Base-by-base conservation (phyloP, 2,329 filamentous ascomycete genomes). In the Epichloe brachyelytri region DNA sequence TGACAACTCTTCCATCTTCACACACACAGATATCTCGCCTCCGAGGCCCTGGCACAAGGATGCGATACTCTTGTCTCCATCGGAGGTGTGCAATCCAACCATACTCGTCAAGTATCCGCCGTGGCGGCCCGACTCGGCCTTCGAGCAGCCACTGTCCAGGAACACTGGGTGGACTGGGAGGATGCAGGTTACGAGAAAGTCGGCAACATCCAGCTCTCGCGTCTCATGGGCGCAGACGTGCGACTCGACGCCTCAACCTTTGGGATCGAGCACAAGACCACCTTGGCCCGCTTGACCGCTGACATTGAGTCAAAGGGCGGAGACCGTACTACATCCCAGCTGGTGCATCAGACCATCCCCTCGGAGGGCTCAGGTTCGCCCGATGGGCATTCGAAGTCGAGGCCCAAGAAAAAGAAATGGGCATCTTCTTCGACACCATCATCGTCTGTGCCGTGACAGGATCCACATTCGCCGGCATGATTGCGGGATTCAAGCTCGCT, bases 321-420 rank as follows among this genome's bases (percentile, higher is more conserved):
- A 81, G 77, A 62, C 80, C 83, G 0, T 88, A 86, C 61, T 84
- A 83, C 60, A 85, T 87, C 56, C 84, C 84, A 4, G 82, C 83
- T 0, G 83, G 83, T 0, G 83, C 83, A 1, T 83, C 79, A 0
- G 82, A 86, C 62, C 83, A 87, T 61, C 80, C 80, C 0, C 71
- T 86, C 0, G 83, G 84, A 3, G 84, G 83, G 0, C 63, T 87
- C 15, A 83, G 84, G 0, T 87, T 86, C 58, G 82, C 82, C 7
- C 71, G 82, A 2, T 87, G 83, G 79, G 82, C 83, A 1, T 80
- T 85, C 37, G 83, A 87, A 64, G 79, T 88, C 0, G 71, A 71
- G 45, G 69, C 72, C 54, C 83, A 87, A 65, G 83, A 87, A 65
- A 67, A 69, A 54, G 70, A 75, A 55, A 56, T 79, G 26, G 80